Evolutionary conservation across 441 rosid species (phyloP).

Genomic region (Populus hybrid): DNA sequence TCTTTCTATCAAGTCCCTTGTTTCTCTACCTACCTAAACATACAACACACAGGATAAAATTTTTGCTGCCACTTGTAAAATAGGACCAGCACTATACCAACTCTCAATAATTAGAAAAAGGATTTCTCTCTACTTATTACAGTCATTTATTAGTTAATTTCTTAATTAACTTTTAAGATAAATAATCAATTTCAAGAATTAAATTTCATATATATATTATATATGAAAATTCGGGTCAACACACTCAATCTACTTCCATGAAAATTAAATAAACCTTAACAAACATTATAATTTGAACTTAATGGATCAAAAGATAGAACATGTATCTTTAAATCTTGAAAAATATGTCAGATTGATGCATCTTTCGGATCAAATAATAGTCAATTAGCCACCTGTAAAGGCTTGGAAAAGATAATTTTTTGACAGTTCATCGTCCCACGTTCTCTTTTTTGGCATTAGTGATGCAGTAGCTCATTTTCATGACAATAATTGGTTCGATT

Average conservation of each 20-base stretch:
- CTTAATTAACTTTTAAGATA: no score
- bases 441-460: not conserved
- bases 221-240: no score
- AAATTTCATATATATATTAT: not conserved
- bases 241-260: no score
- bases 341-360: not conserved
- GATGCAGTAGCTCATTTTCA: not conserved
- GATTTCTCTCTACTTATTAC: no score
- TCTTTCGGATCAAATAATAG: not conserved
- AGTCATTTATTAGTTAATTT: no score
- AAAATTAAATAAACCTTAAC: no score
- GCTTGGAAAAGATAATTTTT: not conserved
- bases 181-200: no score
- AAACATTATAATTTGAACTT: not conserved
- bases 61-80: no score
- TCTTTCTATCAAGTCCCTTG: not conserved
- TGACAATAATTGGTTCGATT: no score
- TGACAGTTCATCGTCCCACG: not conserved
- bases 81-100: no score
- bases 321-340: no score
- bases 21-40: constrained; percentile 4
- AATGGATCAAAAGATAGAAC: not conserved
- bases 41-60: not conserved
- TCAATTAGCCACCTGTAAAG: not conserved
- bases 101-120: no score